Evolutionary conservation across 1,284 basidiomycete species (phyloP).

Genomic region (Papiliotrema laurentii): DNA sequence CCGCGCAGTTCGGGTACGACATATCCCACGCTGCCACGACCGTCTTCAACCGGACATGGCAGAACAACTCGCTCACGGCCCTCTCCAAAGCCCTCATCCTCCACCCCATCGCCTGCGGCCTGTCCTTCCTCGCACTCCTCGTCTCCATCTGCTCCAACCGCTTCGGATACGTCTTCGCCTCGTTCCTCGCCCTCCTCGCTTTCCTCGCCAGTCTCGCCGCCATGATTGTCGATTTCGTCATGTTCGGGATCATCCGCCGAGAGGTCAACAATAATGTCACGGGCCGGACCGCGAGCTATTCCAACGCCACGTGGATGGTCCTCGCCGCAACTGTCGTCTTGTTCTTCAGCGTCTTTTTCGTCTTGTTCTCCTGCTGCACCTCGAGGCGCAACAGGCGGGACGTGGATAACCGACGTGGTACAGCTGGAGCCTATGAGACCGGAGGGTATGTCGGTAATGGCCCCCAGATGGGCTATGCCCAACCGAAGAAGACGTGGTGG

Average conservation of each 20-base stretch:
- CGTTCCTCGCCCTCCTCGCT: constrained; percentile 33
- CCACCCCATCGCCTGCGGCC: constrained; percentile 39
- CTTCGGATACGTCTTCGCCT: constrained; percentile 41
- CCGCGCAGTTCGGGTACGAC: constrained; percentile 23
- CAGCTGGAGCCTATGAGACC: neutral
- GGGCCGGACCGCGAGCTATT: constrained; percentile 14
- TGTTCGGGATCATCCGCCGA: constrained; percentile 31
- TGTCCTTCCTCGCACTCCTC: constrained; percentile 39
- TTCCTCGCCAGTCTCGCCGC: constrained; percentile 42
- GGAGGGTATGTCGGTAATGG: constrained; percentile 7
- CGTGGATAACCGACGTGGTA: neutral
- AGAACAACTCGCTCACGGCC: constrained; percentile 14
- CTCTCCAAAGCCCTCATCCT: constrained; percentile 41
- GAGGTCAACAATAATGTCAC: constrained; percentile 26
- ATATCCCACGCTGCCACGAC: constrained; percentile 17
- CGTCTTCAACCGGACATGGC: constrained; percentile 12
- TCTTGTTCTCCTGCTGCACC: constrained; percentile 34
- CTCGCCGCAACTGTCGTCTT: constrained; percentile 36
- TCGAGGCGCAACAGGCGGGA: constrained; percentile 14
- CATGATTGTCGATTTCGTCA: constrained; percentile 40
- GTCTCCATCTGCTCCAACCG: constrained; percentile 35
- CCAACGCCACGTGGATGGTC: constrained; percentile 37
- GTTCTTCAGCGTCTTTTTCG: constrained; percentile 34
- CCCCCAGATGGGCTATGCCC: constrained; percentile 2
- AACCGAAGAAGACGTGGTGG: neutral